phyloP scores from a whole-genome alignment of 2,329 filamentous ascomycete genomes.

The Aureobasidium sp. region DNA sequence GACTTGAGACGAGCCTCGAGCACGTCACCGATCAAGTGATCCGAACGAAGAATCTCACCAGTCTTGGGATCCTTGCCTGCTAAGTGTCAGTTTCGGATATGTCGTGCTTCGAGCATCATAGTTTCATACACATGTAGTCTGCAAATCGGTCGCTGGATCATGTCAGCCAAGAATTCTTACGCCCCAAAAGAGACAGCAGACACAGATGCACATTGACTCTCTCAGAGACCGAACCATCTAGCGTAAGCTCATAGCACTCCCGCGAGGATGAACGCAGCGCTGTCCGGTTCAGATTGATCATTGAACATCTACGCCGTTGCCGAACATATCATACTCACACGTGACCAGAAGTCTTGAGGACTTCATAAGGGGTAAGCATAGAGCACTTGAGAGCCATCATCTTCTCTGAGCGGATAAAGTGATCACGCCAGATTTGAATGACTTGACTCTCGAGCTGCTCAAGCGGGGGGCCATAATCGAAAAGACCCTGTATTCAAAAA shows the following conservation, averaged over 20 bases:
- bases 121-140: constrained; percentile 90
- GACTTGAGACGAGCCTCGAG: constrained; percentile 81
- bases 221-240: no score
- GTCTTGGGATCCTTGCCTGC: constrained; percentile 70
- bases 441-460: constrained; percentile 82
- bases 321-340: constrained; percentile 55
- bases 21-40: constrained; percentile 93
- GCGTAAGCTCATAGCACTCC: no score
- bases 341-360: constrained; percentile 88
- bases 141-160: constrained; percentile 66
- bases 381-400: constrained; percentile 95
- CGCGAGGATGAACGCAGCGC: no score
- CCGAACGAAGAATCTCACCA: constrained; percentile 90
- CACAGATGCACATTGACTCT: no score
- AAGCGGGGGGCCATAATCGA: constrained; percentile 87
- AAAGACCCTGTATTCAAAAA: constrained; percentile 45
- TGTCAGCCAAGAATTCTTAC: neutral
- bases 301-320: no score
- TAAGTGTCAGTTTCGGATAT: neutral
- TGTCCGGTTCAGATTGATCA: no score
- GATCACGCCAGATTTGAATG: constrained; percentile 82
- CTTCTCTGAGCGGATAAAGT: constrained; percentile 87
- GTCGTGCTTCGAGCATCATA: neutral
- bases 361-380: constrained; percentile 84
- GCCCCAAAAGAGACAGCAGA: no score